Base-by-base conservation (phyloP, 164 flowering plant species). In the Chloranthus sessilifolius region DNA sequence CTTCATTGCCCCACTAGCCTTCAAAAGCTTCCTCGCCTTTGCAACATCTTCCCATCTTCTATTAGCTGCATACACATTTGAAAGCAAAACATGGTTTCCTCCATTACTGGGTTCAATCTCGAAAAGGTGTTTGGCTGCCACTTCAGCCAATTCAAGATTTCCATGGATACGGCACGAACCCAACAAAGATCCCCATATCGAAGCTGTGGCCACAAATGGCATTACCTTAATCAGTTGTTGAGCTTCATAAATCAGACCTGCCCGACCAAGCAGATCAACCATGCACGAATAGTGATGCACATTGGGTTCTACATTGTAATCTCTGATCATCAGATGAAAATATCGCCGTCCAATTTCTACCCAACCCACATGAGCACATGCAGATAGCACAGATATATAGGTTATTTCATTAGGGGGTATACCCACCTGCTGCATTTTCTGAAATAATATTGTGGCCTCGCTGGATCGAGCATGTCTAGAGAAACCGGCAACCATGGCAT, bases 151-250 rank as follows among this genome's bases (percentile, higher is more conserved):
- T 42, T 74, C 79, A 31, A 80, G 68, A 59, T 82, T 76, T 41
- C 67, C 61, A 59, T 73, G 62, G 25, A 59, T 68, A 70, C 85
- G 76, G 65, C 94, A 83, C 4, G 91, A 77, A 15, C 77, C 74
- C 59, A 88, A 62, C 15, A 92, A 64, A 2, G 96, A 82, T 5
- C 94, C 95, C 98, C 95, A 92, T 70, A 83, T 82, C 15, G 96
- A 73, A 29, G 82, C 70, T 21, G 85, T 77, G 17, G 82, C 77
- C 29, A 61, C 76, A 66, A 76, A 82, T 14, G 89, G 87, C 87
- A 85, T 80, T 30, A 33, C 55, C 34, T 63, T 47, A 19, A 88
- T 76, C 64, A 81, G 25, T 23, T 68, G 68, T 45, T 67, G 54
- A 29, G 98, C 91, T 55, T 88, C 87, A 42, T 21, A 4, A 33